Evolutionary conservation across 225 moss, liverwort and hornwort genomes (phyloP).

Genomic region (Sphagnum contortum): DNA sequence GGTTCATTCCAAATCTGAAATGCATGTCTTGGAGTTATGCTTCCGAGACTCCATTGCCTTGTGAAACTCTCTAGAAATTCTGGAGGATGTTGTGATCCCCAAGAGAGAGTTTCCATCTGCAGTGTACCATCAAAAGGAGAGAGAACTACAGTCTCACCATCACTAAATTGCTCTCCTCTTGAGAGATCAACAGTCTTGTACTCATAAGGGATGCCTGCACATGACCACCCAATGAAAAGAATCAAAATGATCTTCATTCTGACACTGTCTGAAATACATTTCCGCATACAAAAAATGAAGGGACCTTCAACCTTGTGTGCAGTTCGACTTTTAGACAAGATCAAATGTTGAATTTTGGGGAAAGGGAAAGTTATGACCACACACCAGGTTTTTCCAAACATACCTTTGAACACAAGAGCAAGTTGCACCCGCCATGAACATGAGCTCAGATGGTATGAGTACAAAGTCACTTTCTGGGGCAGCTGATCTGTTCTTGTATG

Average conservation of each 20-base stretch:
- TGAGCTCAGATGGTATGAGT: constrained; percentile 43
- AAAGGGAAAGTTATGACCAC: no score
- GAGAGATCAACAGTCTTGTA: constrained; percentile 37
- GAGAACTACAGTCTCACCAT: constrained; percentile 31
- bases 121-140: neutral
- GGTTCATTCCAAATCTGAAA: no score
- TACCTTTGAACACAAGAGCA: constrained; percentile 74
- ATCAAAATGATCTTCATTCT: neutral
- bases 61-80: no score
- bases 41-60: no score
- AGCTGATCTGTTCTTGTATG: no score
- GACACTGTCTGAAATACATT: no score
- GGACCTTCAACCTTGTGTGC: neutral
- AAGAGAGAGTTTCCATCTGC: neutral
- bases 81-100: neutral
- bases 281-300: neutral
- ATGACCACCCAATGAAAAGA: neutral
- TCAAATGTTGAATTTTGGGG: no score
- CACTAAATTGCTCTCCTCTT: constrained; percentile 36
- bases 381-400: neutral
- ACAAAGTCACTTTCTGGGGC: constrained; percentile 20
- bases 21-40: no score
- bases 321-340: no score
- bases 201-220: constrained; percentile 59
- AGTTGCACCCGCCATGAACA: constrained; percentile 80